phyloP scores from a whole-genome alignment of 371 early-diverging fungal species.

The Mortierella sp. region DNA sequence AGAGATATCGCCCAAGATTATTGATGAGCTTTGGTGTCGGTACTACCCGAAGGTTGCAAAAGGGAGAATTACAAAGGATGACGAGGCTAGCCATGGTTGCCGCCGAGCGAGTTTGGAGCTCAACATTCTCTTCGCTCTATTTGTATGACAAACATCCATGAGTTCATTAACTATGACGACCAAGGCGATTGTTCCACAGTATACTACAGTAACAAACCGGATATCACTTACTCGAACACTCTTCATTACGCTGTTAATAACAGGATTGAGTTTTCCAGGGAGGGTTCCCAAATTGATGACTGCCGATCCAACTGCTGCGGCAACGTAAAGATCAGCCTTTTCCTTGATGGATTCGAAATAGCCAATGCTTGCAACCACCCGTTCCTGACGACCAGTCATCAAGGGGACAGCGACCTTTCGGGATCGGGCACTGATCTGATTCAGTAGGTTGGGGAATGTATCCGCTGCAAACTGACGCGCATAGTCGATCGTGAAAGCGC shows the following conservation, averaged over 20 bases:
- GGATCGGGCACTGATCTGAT: conserved; percentile 57
- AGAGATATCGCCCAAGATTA: conserved; percentile 88
- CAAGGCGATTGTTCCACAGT: background rate
- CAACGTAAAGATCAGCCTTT: conserved; percentile 76
- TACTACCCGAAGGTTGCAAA: conserved; percentile 56
- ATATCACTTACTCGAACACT: conserved; percentile 71
- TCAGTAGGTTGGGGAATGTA: conserved; percentile 60
- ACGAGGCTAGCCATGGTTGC: conserved; percentile 66
- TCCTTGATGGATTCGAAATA: conserved; percentile 74
- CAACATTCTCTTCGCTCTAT: conserved; percentile 73
- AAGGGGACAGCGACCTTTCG: conserved; percentile 56
- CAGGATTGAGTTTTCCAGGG: conserved; percentile 86
- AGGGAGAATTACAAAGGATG: conserved; percentile 61
- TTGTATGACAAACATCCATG: background rate
- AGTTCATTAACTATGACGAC: background rate
- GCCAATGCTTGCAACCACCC: conserved; percentile 73
- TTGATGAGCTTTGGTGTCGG: conserved; percentile 89
- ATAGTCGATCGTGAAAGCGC: conserved; percentile 72
- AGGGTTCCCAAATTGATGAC: conserved; percentile 81
- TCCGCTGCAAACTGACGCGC: conserved; percentile 67
- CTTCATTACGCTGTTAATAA: conserved; percentile 91
- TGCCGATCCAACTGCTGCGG: conserved; percentile 86
- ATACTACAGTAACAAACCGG: background rate
- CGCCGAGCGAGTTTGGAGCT: conserved; percentile 76
- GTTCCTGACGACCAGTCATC: conserved; percentile 71